phyloP scores from a whole-genome alignment of 2,329 filamentous ascomycete genomes.

The Colletotrichum sp. region DNA sequence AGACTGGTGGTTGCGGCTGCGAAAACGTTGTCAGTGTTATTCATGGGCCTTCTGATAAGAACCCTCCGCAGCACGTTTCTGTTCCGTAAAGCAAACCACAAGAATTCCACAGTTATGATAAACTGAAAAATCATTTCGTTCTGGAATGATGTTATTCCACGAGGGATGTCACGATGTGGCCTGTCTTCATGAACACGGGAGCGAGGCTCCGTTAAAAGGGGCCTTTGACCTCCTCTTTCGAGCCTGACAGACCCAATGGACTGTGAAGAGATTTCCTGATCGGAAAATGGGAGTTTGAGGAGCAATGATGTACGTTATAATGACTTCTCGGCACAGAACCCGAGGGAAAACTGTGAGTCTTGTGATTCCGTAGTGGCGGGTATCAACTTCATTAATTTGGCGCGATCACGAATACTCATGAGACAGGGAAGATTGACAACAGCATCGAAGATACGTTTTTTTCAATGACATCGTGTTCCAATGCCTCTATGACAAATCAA shows the following conservation, averaged over 20 bases:
- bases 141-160: accelerated
- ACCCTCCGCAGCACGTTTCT: too few species aligned
- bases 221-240: neutral
- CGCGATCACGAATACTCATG: neutral
- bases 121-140: accelerated
- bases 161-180: accelerated
- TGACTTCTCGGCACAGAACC: accelerated
- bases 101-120: accelerated
- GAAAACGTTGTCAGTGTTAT: accelerated
- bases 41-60: neutral
- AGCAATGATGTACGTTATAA: neutral
- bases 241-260: neutral
- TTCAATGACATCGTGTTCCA: too few species aligned
- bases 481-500: too few species aligned
- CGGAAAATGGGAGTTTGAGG: neutral
- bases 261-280: accelerated
- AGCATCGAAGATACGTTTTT: too few species aligned
- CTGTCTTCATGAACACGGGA: neutral
- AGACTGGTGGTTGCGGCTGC: accelerated
- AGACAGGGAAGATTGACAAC: too few species aligned
- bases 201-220: accelerated
- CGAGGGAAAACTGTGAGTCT: accelerated
- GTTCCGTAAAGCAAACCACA: too few species aligned
- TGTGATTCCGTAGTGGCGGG: neutral
- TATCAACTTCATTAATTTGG: neutral